phyloP scores from a whole-genome alignment of 1,139 yeast genomes.

The Sugiyamaella paludigena region DNA sequence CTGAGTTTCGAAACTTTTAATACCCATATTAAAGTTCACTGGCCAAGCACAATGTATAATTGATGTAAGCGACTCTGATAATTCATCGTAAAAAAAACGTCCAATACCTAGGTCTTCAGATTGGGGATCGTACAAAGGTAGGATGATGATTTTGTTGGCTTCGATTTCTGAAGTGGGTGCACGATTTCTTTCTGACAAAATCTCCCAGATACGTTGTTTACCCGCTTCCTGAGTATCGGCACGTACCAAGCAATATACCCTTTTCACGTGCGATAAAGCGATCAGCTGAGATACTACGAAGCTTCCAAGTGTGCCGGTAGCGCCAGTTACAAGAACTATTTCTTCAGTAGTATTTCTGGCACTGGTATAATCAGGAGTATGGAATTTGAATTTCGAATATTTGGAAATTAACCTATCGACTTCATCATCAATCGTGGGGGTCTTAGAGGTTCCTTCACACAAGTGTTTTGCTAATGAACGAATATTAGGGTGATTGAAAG shows the following conservation, averaged over 20 bases:
- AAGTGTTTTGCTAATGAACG: background rate
- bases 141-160: background rate
- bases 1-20: conserved; percentile 3
- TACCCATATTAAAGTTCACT: conserved; percentile 4
- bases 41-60: conserved; percentile 4
- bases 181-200: background rate
- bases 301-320: conserved; percentile 1
- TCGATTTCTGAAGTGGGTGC: background rate
- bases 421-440: background rate
- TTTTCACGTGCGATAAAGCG: background rate
- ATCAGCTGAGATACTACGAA: background rate
- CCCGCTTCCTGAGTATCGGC: background rate
- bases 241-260: conserved; percentile 2
- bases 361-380: background rate
- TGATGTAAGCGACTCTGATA: background rate
- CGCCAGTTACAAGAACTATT: conserved; percentile 1
- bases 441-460: background rate
- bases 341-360: background rate
- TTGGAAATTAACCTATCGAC: background rate
- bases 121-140: background rate
- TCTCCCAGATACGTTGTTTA: background rate
- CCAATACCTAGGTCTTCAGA: background rate
- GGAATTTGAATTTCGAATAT: background rate
- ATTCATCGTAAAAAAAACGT: background rate
- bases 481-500: background rate